phyloP scores from a whole-genome alignment of 306 rosid species.

The Hippophae rhamnoides region DNA sequence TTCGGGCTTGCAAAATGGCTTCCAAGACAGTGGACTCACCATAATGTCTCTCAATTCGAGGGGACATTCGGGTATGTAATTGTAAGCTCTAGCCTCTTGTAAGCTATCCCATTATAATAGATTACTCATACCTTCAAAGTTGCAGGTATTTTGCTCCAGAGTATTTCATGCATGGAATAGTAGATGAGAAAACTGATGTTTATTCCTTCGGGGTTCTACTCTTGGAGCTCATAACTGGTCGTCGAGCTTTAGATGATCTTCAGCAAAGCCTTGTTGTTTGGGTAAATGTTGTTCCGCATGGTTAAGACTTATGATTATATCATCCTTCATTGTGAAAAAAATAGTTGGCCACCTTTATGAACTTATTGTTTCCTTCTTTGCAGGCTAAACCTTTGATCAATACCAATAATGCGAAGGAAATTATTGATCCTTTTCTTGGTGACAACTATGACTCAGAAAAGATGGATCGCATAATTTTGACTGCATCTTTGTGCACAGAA shows the following conservation, averaged over 20 bases:
- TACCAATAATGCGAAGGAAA: conserved; percentile 27
- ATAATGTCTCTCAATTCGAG: conserved; percentile 55
- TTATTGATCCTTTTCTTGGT: conserved; percentile 62
- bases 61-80: conserved; percentile 74
- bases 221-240: conserved; percentile 73
- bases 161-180: conserved; percentile 67
- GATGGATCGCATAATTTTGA: conserved; percentile 48
- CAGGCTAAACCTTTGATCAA: conserved; percentile 70
- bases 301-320: background rate
- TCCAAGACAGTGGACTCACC: conserved; percentile 58
- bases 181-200: conserved; percentile 76
- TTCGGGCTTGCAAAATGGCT: conserved; percentile 94
- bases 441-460: conserved; percentile 36
- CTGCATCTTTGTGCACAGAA: conserved; percentile 79
- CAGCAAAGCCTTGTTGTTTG: conserved; percentile 55
- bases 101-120: background rate
- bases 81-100: background rate
- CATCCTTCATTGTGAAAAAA: too few species aligned
- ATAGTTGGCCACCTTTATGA: too few species aligned
- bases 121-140: conserved; percentile 4
- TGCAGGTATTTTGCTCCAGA: conserved; percentile 89
- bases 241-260: conserved; percentile 51
- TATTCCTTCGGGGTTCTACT: conserved; percentile 71
- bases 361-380: conserved; percentile 10
- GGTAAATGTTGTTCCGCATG: conserved; percentile 34